These are phyloP conservation scores for Colletotrichum melonis DNA, from an alignment of 2,329 filamentous ascomycete species.

Conservation along the genomic window DNA sequence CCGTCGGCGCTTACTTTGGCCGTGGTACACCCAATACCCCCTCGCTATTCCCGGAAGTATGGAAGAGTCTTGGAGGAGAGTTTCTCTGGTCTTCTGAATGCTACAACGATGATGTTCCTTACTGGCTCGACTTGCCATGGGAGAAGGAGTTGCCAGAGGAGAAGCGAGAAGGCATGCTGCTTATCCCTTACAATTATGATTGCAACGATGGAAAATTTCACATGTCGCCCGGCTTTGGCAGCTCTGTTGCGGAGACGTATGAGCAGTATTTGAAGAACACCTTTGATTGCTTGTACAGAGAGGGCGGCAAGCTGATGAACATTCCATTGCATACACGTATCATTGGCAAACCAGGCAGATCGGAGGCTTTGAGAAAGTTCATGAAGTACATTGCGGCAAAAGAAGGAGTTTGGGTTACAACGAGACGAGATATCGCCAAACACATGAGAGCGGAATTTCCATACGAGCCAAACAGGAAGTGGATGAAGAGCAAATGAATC, in stretches of 20 bases:
- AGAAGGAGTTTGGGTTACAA: constrained; percentile 56
- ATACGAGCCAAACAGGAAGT: constrained; percentile 44
- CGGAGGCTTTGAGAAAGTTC: constrained; percentile 51
- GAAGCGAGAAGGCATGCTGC: constrained; percentile 50
- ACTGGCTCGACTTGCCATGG: constrained; percentile 43
- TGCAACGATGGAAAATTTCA: constrained; percentile 57
- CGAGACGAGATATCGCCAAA: constrained; percentile 53
- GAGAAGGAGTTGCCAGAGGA: constrained; percentile 42
- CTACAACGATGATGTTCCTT: constrained; percentile 44
- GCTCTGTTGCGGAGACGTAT: constrained; percentile 49
- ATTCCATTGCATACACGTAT: constrained; percentile 53
- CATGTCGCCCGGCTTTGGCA: constrained; percentile 54
- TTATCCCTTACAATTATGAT: constrained; percentile 52
- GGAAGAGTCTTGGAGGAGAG: constrained; percentile 41
- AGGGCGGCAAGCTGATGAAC: constrained; percentile 56
- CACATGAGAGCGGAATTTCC: constrained; percentile 52
- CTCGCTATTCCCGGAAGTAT: constrained; percentile 42
- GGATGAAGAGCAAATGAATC: constrained; percentile 17
- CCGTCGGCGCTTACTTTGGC: constrained; percentile 49
- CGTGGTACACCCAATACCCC: constrained; percentile 43
- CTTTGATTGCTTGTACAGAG: constrained; percentile 53
- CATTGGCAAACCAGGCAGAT: constrained; percentile 52
- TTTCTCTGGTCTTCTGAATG: constrained; percentile 44
- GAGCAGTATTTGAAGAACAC: constrained; percentile 54
- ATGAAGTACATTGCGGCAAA: constrained; percentile 51